These are phyloP conservation scores for Hygrophila difformis DNA, from an alignment of 257 asterid genomes.

Conservation along the genomic window DNA sequence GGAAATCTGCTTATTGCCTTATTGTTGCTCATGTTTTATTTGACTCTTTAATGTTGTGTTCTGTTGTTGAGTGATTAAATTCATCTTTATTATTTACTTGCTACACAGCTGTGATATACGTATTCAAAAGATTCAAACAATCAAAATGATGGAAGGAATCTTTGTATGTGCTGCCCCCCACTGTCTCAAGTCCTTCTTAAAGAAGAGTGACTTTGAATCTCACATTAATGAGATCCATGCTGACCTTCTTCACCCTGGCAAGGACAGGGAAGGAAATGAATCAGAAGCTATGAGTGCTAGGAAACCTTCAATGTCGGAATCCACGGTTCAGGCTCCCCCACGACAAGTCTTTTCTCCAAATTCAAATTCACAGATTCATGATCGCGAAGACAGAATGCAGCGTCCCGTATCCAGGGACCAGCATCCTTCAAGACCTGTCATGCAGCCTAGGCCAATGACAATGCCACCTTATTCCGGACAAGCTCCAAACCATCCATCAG, in stretches of 20 bases:
- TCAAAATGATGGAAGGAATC: slow-evolving; percentile 89
- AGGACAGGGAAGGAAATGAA: slow-evolving; percentile 57
- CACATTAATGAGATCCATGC: slow-evolving; percentile 58
- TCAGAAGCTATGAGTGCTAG: slow-evolving; percentile 58
- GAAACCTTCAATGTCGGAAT: slow-evolving; percentile 73
- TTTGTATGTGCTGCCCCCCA: slow-evolving; percentile 90
- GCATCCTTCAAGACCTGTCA: slow-evolving; percentile 40
- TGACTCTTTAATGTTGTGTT: too few species aligned
- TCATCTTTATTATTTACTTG: slow-evolving; percentile 10
- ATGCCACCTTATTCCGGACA: slow-evolving; percentile 49
- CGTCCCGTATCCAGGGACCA: slow-evolving; percentile 49
- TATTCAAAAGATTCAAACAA: slow-evolving; percentile 90
- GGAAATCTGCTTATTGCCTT: too few species aligned
- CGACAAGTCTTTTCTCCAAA: slow-evolving; percentile 54
- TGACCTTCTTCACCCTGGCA: slow-evolving; percentile 48
- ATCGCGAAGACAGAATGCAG: slow-evolving; percentile 48
- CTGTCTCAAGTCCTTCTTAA: slow-evolving; percentile 84
- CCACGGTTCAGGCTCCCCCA: slow-evolving; percentile 85
- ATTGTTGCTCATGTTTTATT: too few species aligned
- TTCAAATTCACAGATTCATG: slow-evolving; percentile 54
- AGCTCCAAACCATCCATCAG: slow-evolving; percentile 46
- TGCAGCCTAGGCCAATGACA: slow-evolving; percentile 38
- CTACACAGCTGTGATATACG: slow-evolving; percentile 81
- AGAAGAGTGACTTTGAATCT: slow-evolving; percentile 62
- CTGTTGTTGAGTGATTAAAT: background rate